Base-by-base conservation (phyloP, 768 basidiomycete species). In the Coprinopsis sp. region DNA sequence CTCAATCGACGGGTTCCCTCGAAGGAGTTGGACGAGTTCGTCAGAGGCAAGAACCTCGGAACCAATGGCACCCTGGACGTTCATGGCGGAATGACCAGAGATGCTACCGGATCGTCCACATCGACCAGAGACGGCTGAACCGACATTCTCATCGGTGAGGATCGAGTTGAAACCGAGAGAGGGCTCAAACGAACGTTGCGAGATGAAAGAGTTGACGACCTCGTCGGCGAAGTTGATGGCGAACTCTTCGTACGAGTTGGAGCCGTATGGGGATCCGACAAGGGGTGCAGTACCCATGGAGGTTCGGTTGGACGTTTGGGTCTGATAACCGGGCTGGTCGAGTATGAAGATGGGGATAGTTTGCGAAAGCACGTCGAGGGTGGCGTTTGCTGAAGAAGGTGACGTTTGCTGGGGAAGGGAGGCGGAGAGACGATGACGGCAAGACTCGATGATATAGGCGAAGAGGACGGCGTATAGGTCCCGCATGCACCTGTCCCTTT, bases 381-480 rank as follows among this genome's bases (percentile, higher is more conserved):
- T 14, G 7, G 23, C 6, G 4, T 6, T 2, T 19, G n/a, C n/a
- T n/a, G n/a, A 11, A 19, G 16, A 24, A 4, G 22, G 5, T n/a
- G 11, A 11, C 7, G 62, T 87, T 85, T 0, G 82, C 79, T 1
- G 73, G 55, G 2, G 82, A 77, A 11, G 74, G 69, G 1, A 84
- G 79, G n/a, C n/a, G 2, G 81, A 76, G 2, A 92, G 61, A 51
- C 81, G 79, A 58, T 91, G 84, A 56, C 95, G 94, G 51, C 82
- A 84, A 0, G 87, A 87, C 65, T 95, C 92, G 25, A 91, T 85
- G 43, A 94, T 73, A 55, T 82, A 95, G 1, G 90, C 82, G 58
- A 94, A 91, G 14, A 94, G 74, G 59, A 95, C 91, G 11, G 89
- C 82, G 57, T 94, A 95, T 19, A 95, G 71, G 58, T 94, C 90